A percentile compares a stretch with the other conserved stretches of the same genome.
These are phyloP conservation scores for Talaromyces stipitatus DNA, from an alignment of 495 filamentous ascomycete species.

Conservation along the genomic window DNA sequence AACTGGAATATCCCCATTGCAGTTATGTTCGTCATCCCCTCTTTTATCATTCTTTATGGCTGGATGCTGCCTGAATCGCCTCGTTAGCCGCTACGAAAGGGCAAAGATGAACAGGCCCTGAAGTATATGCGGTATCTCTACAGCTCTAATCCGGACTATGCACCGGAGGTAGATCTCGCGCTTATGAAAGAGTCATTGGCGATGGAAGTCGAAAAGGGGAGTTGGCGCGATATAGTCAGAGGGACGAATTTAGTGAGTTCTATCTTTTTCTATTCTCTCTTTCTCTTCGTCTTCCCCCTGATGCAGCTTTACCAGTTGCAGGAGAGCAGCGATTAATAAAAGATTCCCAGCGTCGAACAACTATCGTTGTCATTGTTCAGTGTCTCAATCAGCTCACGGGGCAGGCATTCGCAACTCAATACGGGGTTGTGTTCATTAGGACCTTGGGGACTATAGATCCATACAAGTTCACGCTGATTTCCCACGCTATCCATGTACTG, in stretches of 20 bases:
- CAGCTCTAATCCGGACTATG: slow-evolving; percentile 6
- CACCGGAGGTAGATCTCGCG: slow-evolving; percentile 11
- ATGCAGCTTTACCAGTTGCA: background rate
- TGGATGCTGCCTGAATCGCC: slow-evolving; percentile 27
- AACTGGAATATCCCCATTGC: slow-evolving; percentile 24
- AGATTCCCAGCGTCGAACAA: slow-evolving; percentile 14
- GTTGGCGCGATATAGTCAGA: slow-evolving; percentile 19
- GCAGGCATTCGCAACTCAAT: slow-evolving; percentile 20
- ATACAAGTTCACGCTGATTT: background rate
- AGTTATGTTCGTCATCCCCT: slow-evolving; percentile 18
- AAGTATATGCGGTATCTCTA: slow-evolving; percentile 10
- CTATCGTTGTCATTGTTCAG: slow-evolving; percentile 18
- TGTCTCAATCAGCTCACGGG: slow-evolving; percentile 28
- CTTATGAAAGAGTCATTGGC: slow-evolving; percentile 5
- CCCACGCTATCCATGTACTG: background rate
- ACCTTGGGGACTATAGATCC: slow-evolving; percentile 22
- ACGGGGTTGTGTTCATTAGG: slow-evolving; percentile 25
- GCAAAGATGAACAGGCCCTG: slow-evolving; percentile 16
- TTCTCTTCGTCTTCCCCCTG: background rate
- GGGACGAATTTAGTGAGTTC: slow-evolving; percentile 10
- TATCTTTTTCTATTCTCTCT: slow-evolving; percentile 2
- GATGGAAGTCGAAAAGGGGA: slow-evolving; percentile 9
- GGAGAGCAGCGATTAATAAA: background rate
- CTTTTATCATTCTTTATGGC: slow-evolving; percentile 13
- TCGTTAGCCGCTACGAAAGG: slow-evolving; percentile 22